Evolutionary conservation across 2,329 filamentous ascomycete species (phyloP).

Genomic region (Claviceps cyperi): DNA sequence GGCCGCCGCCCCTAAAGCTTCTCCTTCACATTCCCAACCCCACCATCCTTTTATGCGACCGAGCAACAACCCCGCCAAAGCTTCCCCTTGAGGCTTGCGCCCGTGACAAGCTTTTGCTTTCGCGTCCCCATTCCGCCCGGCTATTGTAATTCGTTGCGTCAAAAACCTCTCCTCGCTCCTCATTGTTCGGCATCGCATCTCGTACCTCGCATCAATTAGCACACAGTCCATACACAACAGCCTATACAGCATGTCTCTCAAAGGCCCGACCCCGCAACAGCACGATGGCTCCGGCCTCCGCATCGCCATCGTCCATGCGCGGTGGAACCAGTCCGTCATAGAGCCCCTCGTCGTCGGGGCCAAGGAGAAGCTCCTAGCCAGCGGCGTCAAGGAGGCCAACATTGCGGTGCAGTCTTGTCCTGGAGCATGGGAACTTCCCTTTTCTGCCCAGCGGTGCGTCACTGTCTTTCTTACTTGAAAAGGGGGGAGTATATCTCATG

Average conservation of each 20-base stretch:
- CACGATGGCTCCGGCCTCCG: conserved; percentile 61
- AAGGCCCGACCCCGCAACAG: conserved; percentile 41
- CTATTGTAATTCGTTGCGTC: no score
- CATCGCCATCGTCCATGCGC: conserved; percentile 87
- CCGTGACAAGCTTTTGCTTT: no score
- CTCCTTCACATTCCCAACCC: no score
- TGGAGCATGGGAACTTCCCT: conserved; percentile 87
- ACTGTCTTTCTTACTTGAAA: background rate
- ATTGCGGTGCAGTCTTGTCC: conserved; percentile 84
- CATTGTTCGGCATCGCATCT: background rate
- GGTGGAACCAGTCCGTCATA: conserved; percentile 88
- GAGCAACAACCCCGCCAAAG: no score
- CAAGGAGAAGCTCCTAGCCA: conserved; percentile 59
- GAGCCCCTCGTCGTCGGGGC: conserved; percentile 69
- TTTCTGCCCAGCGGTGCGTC: conserved; percentile 65
- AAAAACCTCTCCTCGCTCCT: background rate
- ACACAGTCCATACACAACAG: background rate
- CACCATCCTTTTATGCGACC: no score
- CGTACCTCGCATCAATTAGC: no score
- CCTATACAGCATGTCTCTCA: conserved; percentile 28
- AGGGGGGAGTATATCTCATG: no score
- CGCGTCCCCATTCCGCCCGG: no score
- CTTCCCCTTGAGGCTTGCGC: no score
- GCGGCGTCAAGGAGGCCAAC: conserved; percentile 76
- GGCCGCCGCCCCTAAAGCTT: no score